Conservation (phyloP, 371 early-diverging fungal species). For the Saksenaea vasiformis region DNA sequence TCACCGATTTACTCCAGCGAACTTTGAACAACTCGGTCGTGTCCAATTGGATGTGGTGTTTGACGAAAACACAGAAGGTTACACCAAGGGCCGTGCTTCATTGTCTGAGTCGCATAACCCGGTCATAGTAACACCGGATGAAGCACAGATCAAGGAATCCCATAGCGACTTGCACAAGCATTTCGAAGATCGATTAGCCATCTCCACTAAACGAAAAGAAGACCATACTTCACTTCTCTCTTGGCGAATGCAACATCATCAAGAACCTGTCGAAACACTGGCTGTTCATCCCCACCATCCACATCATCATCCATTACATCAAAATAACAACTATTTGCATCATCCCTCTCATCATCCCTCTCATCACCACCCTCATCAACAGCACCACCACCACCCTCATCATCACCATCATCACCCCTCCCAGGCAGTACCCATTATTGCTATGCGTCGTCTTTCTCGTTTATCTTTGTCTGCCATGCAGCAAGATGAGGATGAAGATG, state of each 20-base stretch:
- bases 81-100: conserved; percentile 27
- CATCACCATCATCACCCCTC: background rate
- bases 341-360: too few species aligned
- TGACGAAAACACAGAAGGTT: conserved; percentile 30
- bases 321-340: background rate
- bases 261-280: background rate
- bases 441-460: conserved; percentile 37
- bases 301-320: conserved; percentile 7
- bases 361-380: conserved; percentile 11
- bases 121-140: background rate
- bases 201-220: background rate
- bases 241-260: background rate
- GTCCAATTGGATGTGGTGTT: conserved; percentile 41
- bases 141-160: conserved; percentile 1
- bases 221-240: background rate
- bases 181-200: background rate
- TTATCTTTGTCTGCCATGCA: conserved; percentile 46
- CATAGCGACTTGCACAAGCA: background rate
- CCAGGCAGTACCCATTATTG: conserved; percentile 3
- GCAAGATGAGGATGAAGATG: conserved; percentile 29
- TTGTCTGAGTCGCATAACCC: conserved; percentile 8
- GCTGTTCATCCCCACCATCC: background rate
- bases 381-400: background rate
- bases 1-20: conserved; percentile 39
- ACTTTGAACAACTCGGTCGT: conserved; percentile 28